Evolutionary conservation across 2,329 filamentous ascomycete species (phyloP).

Genomic region (Helotiales sp.): DNA sequence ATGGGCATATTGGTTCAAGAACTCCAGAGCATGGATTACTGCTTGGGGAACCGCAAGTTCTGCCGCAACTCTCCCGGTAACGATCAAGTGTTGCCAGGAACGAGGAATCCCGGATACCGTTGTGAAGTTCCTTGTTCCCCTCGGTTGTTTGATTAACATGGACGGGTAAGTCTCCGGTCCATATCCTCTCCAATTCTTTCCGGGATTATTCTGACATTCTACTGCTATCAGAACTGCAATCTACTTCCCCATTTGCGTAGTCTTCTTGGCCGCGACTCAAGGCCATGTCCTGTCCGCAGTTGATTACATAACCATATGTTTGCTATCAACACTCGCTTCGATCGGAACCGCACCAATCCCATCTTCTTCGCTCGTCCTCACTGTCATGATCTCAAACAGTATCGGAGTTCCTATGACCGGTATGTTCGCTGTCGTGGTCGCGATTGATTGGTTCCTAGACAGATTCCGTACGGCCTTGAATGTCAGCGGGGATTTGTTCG

Average conservation of each 20-base stretch:
- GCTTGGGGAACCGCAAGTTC: slow-evolving; percentile 9
- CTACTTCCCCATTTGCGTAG: slow-evolving; percentile 10
- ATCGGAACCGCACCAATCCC: slow-evolving; percentile 13
- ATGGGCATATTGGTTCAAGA: slow-evolving; percentile 13
- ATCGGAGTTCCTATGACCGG: slow-evolving; percentile 9
- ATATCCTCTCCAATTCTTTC: too few relatives aligned
- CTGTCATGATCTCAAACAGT: slow-evolving; percentile 15
- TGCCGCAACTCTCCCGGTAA: slow-evolving; percentile 12
- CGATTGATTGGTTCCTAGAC: slow-evolving; percentile 15
- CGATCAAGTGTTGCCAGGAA: slow-evolving; percentile 1
- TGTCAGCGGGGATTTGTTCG: slow-evolving; percentile 11
- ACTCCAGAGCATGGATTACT: slow-evolving; percentile 12
- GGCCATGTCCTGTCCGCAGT: neutral
- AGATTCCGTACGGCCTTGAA: slow-evolving; percentile 9
- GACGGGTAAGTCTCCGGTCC: slow-evolving; percentile 8
- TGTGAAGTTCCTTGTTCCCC: slow-evolving; percentile 8
- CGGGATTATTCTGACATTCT: slow-evolving; percentile 5
- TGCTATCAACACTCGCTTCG: slow-evolving; percentile 13
- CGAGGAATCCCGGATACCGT: slow-evolving; percentile 6
- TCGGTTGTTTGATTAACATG: slow-evolving; percentile 14
- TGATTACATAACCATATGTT: slow-evolving; percentile 10
- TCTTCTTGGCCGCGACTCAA: slow-evolving; percentile 13
- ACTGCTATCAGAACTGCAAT: slow-evolving; percentile 6
- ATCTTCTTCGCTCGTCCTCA: slow-evolving; percentile 10
- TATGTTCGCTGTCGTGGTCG: slow-evolving; percentile 8